Percentiles rank a stretch among this genome's conserved stretches.
phyloP scores from a whole-genome alignment of 768 basidiomycete species.

The Pleurotus giganteus region DNA sequence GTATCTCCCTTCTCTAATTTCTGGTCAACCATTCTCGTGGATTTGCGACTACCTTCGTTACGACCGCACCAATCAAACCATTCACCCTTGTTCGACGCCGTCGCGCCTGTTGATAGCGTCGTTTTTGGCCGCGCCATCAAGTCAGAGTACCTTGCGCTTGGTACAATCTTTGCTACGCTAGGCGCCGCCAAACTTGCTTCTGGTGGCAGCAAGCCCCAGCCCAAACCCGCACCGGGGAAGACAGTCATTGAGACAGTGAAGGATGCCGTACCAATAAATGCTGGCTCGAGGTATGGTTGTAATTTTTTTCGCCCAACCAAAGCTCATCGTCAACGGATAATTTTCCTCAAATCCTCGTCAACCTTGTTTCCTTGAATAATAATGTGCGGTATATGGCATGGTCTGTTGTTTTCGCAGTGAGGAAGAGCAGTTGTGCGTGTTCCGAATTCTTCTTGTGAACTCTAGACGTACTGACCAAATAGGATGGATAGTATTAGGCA shows the following conservation, averaged over 20 bases:
- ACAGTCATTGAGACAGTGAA: constrained; percentile 55
- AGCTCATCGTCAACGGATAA: not conserved
- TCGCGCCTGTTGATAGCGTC: constrained; percentile 39
- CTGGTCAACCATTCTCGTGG: too few relatives aligned
- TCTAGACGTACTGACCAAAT: constrained; percentile 34
- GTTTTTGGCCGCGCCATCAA: constrained; percentile 80
- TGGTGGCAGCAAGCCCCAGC: constrained; percentile 50
- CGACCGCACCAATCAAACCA: not conserved
- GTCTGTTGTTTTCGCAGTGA: constrained; percentile 49
- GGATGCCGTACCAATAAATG: constrained; percentile 61
- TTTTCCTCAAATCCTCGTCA: not conserved
- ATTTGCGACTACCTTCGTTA: not conserved
- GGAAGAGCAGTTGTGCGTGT: constrained; percentile 80
- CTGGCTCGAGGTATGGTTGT: constrained; percentile 62
- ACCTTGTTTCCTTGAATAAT: not conserved
- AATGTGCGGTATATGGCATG: not conserved
- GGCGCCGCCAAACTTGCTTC: constrained; percentile 51
- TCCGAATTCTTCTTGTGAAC: constrained; percentile 18
- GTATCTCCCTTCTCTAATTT: too few relatives aligned
- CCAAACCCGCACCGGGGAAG: constrained; percentile 34
- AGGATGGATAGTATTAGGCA: constrained; percentile 71
- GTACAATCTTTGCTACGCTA: constrained; percentile 56
- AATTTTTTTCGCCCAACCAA: not conserved
- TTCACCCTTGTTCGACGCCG: not conserved
- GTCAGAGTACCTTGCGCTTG: constrained; percentile 77